These are phyloP conservation scores for Cystobasidium sp. DNA, from an alignment of 1,284 basidiomycete genomes.

Conservation along the genomic window DNA sequence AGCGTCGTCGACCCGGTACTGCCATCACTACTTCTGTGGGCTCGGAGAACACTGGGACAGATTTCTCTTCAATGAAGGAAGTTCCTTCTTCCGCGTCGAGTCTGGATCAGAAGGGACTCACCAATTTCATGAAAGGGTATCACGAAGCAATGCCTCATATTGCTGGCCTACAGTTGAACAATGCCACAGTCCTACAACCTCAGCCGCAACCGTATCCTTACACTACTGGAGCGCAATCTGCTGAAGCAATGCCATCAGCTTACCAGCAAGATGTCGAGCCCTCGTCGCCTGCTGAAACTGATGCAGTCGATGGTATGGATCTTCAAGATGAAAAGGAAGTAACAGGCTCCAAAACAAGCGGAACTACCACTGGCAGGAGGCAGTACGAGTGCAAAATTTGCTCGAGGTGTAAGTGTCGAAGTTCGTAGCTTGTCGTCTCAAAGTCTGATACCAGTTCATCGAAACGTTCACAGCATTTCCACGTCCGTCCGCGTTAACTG, in stretches of 20 bases:
- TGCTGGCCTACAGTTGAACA: background rate
- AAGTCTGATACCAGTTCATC: background rate
- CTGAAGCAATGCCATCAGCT: background rate
- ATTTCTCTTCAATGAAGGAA: too few relatives aligned
- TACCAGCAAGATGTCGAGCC: background rate
- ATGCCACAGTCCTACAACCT: background rate
- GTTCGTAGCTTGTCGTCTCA: background rate
- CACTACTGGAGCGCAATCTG: background rate
- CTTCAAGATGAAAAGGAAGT: background rate
- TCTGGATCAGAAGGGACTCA: background rate
- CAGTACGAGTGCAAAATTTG: constrained; percentile 36
- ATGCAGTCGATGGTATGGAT: background rate
- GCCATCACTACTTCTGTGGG: background rate
- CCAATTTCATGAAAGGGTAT: background rate
- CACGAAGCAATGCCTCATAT: constrained; percentile 1
- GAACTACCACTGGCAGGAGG: background rate
- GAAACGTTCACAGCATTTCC: constrained; percentile 23
- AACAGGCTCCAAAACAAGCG: background rate
- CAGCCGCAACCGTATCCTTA: background rate
- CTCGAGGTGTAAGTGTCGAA: constrained; percentile 14
- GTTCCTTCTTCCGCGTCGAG: background rate
- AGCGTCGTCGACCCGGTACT: constrained; percentile 4
- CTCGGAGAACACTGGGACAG: background rate
- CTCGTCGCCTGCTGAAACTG: background rate
- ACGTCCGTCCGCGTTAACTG: constrained; percentile 31